Evolutionary conservation across 1,139 yeast species (phyloP).

Genomic region (Candida pseudoviswanathii): DNA sequence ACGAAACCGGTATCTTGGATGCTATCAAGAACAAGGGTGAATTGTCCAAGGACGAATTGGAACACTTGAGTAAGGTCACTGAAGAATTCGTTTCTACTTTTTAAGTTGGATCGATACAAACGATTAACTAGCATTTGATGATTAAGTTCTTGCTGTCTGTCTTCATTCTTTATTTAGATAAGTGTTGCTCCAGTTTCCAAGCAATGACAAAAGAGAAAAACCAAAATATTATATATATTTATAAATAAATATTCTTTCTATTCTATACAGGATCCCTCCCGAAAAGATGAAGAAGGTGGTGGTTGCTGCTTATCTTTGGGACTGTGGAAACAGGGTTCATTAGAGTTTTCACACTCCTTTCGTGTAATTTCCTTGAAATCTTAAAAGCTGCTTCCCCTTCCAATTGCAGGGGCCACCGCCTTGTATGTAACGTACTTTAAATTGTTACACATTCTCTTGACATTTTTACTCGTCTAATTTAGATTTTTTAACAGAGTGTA

Average conservation of each 20-base stretch:
- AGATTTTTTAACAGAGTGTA: no score
- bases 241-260: slow-evolving; percentile 8
- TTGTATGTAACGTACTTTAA: background rate
- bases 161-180: no score
- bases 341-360: no score
- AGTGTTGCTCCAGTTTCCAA: background rate
- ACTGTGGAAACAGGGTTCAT: background rate
- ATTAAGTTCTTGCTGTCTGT: no score
- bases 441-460: background rate
- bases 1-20: slow-evolving; percentile 79
- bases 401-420: background rate
- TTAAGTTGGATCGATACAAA: slow-evolving; percentile 25
- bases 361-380: background rate
- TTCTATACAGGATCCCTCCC: background rate
- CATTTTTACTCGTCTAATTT: background rate
- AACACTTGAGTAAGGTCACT: slow-evolving; percentile 85
- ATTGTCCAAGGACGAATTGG: slow-evolving; percentile 85
- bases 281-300: background rate
- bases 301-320: no score
- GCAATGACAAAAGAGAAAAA: slow-evolving; percentile 1
- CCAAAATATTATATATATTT: slow-evolving; percentile 5
- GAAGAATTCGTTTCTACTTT: slow-evolving; percentile 91
- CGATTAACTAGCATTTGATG: background rate
- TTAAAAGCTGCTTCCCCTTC: no score
- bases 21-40: slow-evolving; percentile 90